Base-by-base conservation (phyloP, 768 basidiomycete species). In the Pulveroboletus sp. region DNA sequence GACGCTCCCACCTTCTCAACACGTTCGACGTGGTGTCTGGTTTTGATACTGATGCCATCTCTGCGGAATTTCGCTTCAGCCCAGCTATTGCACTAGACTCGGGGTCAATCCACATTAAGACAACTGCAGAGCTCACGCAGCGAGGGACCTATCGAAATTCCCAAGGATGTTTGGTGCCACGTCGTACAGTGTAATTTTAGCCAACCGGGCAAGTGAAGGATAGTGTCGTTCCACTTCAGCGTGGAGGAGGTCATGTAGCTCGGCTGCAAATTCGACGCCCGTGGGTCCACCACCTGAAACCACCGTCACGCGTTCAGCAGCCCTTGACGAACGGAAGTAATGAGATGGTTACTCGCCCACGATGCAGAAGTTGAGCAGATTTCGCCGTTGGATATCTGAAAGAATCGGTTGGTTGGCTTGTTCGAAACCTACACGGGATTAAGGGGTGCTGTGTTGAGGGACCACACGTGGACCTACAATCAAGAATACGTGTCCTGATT, bases 241-340 rank as follows among this genome's bases (percentile, higher is more conserved):
- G 50, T 82, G 79, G 27, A 91, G 69, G 2, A 92, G 73, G 64
- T 93, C 90, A 56, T 89, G 82, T 40, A 93, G 63, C 63, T 92
- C 90, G 9, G 90, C 89, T 0, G 88, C 77, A 58, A 91, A 92
- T 66, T 92, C 90, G 37, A 90, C 84, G 12, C 88, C 87, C 10
- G 85, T 87, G 0, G 83, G 85, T 7, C 86, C 85, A 27, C 84
- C 84, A n/a, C 85, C 84, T 85, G 47, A 31, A 35, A 29, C 27
- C 27, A 39, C 20, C 17, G 17, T 50, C 20, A 47, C 32, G 34
- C 47, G 49, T 45, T 52, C 14, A 54, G 35, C 50, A 47, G 29
- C 16, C 17, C 27, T 23, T 45, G 16, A 35, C 47, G 41, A 44
- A 23, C 6, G 12, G 38, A 24, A 43, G 23, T n/a, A 29, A 49